These are phyloP conservation scores for Yueomyces sp. DNA, from an alignment of 1,139 yeast species.

Conservation along the genomic window DNA sequence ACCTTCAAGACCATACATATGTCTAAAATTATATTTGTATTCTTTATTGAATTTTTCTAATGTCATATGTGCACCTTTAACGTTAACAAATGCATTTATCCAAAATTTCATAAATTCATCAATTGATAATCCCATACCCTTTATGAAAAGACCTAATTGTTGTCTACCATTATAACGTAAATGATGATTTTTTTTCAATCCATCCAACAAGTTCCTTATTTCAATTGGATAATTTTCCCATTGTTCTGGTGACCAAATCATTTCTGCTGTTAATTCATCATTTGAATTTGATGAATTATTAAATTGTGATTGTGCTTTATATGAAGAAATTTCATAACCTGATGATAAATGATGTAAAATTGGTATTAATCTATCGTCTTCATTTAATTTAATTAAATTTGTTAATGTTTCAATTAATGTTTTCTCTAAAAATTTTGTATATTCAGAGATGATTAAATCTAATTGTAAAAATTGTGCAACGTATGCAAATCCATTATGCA, in stretches of 20 bases:
- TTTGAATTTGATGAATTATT: constrained; percentile 15
- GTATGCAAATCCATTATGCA: constrained; percentile 64
- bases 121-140: constrained; percentile 76
- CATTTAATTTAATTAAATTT: constrained; percentile 74
- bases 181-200: constrained; percentile 51
- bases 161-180: constrained; percentile 74
- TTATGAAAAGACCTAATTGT: constrained; percentile 72
- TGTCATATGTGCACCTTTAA: constrained; percentile 35
- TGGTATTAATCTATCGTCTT: constrained; percentile 82
- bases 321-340: constrained; percentile 55
- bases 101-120: constrained; percentile 87
- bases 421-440: constrained; percentile 37
- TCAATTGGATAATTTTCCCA: constrained; percentile 73
- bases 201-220: constrained; percentile 55
- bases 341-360: constrained; percentile 65
- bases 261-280: constrained; percentile 45
- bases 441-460: constrained; percentile 56
- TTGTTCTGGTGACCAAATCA: constrained; percentile 44
- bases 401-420: constrained; percentile 61
- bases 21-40: constrained; percentile 77
- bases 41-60: constrained; percentile 76
- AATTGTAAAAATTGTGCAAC: constrained; percentile 76
- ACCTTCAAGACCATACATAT: constrained; percentile 87
- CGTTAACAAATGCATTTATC: constrained; percentile 49
- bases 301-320: constrained; percentile 26